A percentile compares a stretch with the other conserved stretches of the same genome.
Conservation (phyloP, 345 rosid species). For the Populus ilicifolia region DNA sequence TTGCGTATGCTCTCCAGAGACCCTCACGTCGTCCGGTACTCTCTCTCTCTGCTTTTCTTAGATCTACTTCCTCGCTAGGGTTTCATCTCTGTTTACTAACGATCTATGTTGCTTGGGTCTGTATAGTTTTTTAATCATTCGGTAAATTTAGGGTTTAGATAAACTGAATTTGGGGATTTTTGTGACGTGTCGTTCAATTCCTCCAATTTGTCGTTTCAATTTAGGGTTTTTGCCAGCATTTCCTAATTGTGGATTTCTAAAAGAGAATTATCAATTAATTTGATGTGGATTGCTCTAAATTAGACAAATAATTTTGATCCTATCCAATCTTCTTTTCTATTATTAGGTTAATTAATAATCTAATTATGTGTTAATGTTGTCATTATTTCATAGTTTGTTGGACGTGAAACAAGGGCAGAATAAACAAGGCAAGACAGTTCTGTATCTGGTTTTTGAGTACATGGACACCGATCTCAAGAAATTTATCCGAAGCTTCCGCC, state of each 20-base stretch:
- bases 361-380: not conserved
- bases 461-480: constrained; percentile 93
- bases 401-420: constrained; percentile 92
- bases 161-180: not conserved
- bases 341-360: not conserved
- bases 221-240: not conserved
- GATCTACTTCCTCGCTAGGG: not conserved
- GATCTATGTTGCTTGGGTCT: not conserved
- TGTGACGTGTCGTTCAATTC: not conserved
- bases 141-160: not conserved
- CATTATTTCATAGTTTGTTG: constrained; percentile 45
- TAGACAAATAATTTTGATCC: not conserved
- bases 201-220: not conserved
- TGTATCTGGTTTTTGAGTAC: constrained; percentile 86
- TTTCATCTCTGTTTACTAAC: not conserved
- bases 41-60: not conserved
- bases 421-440: constrained; percentile 86
- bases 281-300: not conserved
- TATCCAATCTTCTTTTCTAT: not conserved
- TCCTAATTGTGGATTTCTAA: not conserved
- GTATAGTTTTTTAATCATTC: not conserved
- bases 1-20: constrained; percentile 96
- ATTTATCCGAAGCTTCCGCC: constrained; percentile 68
- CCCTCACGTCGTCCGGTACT: constrained; percentile 77
- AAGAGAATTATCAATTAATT: not conserved